These are phyloP conservation scores for Coniferiporia sulphurascens DNA, from an alignment of 1,284 basidiomycete genomes.

Conservation along the genomic window DNA sequence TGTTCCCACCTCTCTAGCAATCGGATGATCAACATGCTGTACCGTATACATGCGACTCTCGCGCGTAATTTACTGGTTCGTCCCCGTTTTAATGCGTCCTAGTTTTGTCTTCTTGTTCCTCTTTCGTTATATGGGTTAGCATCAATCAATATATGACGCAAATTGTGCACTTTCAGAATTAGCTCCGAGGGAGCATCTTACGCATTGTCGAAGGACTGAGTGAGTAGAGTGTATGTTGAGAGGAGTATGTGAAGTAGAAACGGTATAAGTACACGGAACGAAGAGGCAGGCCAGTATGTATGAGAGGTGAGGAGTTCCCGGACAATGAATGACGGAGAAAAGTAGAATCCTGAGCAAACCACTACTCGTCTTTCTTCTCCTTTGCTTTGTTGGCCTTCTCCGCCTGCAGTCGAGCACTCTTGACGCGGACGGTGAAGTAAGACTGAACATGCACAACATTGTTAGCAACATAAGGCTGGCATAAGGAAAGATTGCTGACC, in stretches of 20 bases:
- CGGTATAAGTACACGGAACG: not conserved
- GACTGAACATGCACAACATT: slow-evolving; percentile 41
- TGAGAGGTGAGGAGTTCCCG: not conserved
- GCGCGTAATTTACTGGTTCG: not conserved
- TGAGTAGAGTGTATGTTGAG: too few relatives aligned
- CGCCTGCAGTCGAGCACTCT: slow-evolving; percentile 55
- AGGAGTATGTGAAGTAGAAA: not conserved
- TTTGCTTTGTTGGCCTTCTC: slow-evolving; percentile 43
- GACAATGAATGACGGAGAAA: not conserved
- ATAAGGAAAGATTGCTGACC: slow-evolving; percentile 35
- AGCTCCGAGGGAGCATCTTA: too few relatives aligned
- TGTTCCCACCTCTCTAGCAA: not conserved
- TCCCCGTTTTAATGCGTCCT: not conserved
- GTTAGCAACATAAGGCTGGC: slow-evolving; percentile 1
- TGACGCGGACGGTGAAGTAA: slow-evolving; percentile 66
- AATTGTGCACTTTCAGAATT: not conserved
- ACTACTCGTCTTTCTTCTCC: slow-evolving; percentile 22
- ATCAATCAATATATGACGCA: not conserved
- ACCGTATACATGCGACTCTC: slow-evolving; percentile 2
- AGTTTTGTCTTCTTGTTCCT: slow-evolving; percentile 1
- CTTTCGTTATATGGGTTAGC: not conserved
- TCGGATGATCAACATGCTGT: slow-evolving; percentile 6
- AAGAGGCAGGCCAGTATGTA: not conserved
- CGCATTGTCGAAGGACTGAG: too few relatives aligned
- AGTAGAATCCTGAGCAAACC: not conserved